Base-by-base conservation (phyloP, 805 yeast species). In the Diddensiella transvaalensis region DNA sequence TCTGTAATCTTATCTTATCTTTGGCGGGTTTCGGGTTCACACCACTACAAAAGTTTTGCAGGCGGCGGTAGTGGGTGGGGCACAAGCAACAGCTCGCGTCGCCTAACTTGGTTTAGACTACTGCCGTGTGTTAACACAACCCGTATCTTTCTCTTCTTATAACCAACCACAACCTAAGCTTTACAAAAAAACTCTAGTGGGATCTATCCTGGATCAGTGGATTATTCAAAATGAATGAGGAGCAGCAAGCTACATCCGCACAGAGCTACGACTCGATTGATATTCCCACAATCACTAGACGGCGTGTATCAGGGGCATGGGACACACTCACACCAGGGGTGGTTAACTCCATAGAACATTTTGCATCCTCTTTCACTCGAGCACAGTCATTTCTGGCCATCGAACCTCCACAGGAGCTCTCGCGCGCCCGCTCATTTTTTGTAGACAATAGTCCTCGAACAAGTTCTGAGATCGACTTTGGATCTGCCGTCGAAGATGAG, bases 361-460 rank as follows among this genome's bases (percentile, higher is more conserved):
- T 87, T 67, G 95, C 95, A 1, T 79, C 86, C 11, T 87, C 95
- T 0, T 80, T 76, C 60, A 77, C 80, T 35, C 75, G 96, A 62
- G 93, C 95, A 1, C 91, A 86, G 62, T 79, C 88, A 2, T 79
- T 85, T 55, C 78, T 74, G 57, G 77, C 80, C 4, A 71, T 78
- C 49, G 82, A 77, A 47, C 67, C 75, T 1, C 71, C 76, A 29
- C 48, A 50, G 32, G 57, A 49, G 2, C 32, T 58, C 19, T 37
- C 45, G 21, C 46, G 61, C 11, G 68, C 75, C 24, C 69, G 95
- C 55, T 82, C 89, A 0, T 86, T 76, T 54, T 83, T 86, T 61
- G 78, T 71, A 57, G 76, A 71, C 51, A 72, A 68, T 17, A 40
- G 43, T 23, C 43, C 49, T 24, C 45, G 51, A 3, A 40, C 49